Evolutionary conservation across 163 green algal species (phyloP).

Genomic region (Chloroidium sp.): DNA sequence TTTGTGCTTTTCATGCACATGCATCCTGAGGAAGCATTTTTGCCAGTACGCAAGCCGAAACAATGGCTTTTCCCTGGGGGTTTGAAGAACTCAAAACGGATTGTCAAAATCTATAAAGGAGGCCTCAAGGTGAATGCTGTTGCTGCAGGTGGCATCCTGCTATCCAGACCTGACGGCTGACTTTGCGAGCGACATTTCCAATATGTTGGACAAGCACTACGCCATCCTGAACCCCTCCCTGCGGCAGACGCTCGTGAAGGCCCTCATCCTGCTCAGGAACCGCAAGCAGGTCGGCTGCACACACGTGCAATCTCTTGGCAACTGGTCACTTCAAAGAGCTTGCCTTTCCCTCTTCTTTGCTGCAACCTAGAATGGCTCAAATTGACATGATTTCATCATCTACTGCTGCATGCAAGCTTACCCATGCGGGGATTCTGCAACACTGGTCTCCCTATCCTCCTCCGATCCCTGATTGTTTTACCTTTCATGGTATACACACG

Average conservation of each 20-base stretch:
- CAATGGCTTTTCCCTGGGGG: neutral
- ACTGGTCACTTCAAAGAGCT: neutral
- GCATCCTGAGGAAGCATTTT: neutral
- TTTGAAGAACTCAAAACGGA: neutral
- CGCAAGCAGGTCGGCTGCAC: constrained; percentile 24
- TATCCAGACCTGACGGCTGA: constrained; percentile 60
- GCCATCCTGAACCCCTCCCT: constrained; percentile 59
- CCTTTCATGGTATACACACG: too few relatives aligned
- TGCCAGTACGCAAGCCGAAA: neutral
- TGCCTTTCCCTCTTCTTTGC: constrained; percentile 7
- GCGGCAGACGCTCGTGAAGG: constrained; percentile 62
- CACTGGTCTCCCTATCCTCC: too few relatives aligned
- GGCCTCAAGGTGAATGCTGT: neutral
- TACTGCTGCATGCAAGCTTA: too few relatives aligned
- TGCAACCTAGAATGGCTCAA: too few relatives aligned
- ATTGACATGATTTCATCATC: too few relatives aligned
- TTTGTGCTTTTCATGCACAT: neutral
- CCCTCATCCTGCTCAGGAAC: constrained; percentile 88
- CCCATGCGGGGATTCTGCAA: too few relatives aligned
- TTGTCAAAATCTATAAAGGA: neutral
- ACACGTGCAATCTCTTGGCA: neutral
- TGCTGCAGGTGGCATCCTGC: constrained; percentile 51
- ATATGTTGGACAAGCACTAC: constrained; percentile 75
- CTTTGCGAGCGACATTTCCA: constrained; percentile 68
- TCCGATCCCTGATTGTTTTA: too few relatives aligned